Percentiles rank a stretch among this genome's conserved stretches.
Conservation (phyloP, 2,329 filamentous ascomycete species). For the Talaromyces funiculosus region DNA sequence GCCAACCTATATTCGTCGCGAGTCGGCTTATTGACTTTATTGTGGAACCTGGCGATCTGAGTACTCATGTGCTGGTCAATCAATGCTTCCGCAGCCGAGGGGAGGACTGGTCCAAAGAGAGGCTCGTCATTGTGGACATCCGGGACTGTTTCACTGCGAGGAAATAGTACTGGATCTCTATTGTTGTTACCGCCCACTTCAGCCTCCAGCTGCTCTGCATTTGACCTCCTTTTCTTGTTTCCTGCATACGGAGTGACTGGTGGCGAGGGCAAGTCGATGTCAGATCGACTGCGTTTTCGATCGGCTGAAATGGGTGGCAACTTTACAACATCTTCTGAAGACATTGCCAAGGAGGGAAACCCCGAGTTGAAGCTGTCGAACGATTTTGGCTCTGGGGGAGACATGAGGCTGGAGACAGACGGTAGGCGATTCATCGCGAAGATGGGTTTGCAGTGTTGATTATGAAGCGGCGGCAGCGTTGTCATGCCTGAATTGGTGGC, state of each 20-base stretch:
- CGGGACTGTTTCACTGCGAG: conserved; percentile 30
- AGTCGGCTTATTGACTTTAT: conserved; percentile 39
- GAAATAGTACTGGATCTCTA: conserved; percentile 40
- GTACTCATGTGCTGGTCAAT: conserved; percentile 40
- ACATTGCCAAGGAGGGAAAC: conserved; percentile 25
- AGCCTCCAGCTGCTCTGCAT: conserved; percentile 29
- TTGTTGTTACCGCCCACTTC: conserved; percentile 24
- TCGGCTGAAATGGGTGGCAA: conserved; percentile 38
- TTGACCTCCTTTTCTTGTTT: conserved; percentile 35
- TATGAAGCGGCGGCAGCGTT: conserved; percentile 11
- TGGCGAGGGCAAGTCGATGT: conserved; percentile 42
- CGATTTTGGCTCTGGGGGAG: conserved; percentile 45
- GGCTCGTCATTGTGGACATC: conserved; percentile 35
- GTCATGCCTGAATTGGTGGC: conserved; percentile 8
- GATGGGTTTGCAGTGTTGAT: conserved; percentile 7
- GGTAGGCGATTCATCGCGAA: conserved; percentile 39
- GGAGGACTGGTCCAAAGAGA: conserved; percentile 35
- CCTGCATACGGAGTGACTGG: conserved; percentile 41
- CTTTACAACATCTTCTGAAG: conserved; percentile 28
- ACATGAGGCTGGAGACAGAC: conserved; percentile 42
- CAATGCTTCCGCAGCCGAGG: conserved; percentile 31
- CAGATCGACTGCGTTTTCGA: conserved; percentile 38
- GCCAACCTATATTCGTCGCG: conserved; percentile 41
- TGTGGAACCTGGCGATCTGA: conserved; percentile 38
- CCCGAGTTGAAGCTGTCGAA: conserved; percentile 42